Evolutionary conservation across 176 grass and related monocot species (phyloP), one percentile per base, ranked within the genome.

Genomic region (Puccinellia tenuiflora): DNA sequence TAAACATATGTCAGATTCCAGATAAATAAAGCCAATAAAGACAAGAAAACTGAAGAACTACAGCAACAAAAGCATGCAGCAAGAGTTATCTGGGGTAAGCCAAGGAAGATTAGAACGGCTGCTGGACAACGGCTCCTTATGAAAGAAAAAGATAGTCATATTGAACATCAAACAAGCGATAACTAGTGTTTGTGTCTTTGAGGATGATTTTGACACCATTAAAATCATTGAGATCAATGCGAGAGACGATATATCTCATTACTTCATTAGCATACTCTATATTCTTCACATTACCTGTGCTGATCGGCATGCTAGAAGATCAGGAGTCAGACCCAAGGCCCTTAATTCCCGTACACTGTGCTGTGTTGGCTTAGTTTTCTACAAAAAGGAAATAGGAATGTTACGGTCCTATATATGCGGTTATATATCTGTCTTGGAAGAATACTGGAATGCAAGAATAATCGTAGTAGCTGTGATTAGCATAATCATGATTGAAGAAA

Each of bases 321-420:
- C 96, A 88, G 96, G 96, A 79, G 91, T 95, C 83, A 98, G 79
- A 85, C 96, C 96, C 81, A 98, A 84, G 31, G 96, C 87, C 85
- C 96, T 93, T 67, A 98, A 51, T 92, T 98, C 96, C 62, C 96
- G 82, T 76, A 98, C 96, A 48, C 96, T 98, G 56, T 98, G 96
- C 75, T 98, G 96, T 48, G 96, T 98, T 85, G 96, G 96, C 81
- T 98, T 98, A 65, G 96, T 98, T 93, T 98, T 98, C 96, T 98
- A 85, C 37, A 92, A 80, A 83, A 35, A 3, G 28, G 51, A 63
- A 92, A 69, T 16, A 62, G 66, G 35, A 87, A 48, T 20, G 4
- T 83, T 31, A 86, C 16, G 14, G 8, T 29, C 45, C 12, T 37
- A 62, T 76, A 77, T 37, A 52, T 31, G 24, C 11, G 1, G 59